phyloP scores from a whole-genome alignment of 208 protist genomes.

The Trypanosoma melophagium region DNA sequence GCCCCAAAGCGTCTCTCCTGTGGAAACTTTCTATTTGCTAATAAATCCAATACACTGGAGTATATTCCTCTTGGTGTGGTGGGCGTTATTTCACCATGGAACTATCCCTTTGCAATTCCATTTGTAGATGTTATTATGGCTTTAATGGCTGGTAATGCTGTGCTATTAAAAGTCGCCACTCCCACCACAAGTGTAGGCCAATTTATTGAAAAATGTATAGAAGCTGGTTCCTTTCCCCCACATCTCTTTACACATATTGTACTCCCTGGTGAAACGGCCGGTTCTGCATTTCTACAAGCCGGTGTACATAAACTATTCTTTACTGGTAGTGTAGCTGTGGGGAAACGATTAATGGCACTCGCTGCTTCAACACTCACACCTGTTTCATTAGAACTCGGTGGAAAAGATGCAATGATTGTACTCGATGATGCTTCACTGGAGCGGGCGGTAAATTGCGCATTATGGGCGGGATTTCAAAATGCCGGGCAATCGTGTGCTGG shows the following conservation, averaged over 20 bases:
- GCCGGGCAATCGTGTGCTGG: slow-evolving; percentile 80
- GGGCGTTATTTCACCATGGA: slow-evolving; percentile 88
- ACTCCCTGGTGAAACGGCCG: slow-evolving; percentile 41
- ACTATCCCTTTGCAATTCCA: slow-evolving; percentile 84
- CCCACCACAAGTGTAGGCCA: slow-evolving; percentile 52
- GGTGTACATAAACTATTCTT: slow-evolving; percentile 84
- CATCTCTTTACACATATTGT: slow-evolving; percentile 70
- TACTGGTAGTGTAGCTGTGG: slow-evolving; percentile 79
- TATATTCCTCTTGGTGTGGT: slow-evolving; percentile 85
- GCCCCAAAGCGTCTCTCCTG: slow-evolving; percentile 37
- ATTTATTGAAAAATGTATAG: slow-evolving; percentile 70
- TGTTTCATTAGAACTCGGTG: slow-evolving; percentile 80
- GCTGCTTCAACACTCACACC: slow-evolving; percentile 77
- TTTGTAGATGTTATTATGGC: slow-evolving; percentile 84
- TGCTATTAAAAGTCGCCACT: slow-evolving; percentile 75
- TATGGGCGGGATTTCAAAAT: slow-evolving; percentile 82
- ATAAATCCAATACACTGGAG: slow-evolving; percentile 75
- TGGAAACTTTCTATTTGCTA: slow-evolving; percentile 66
- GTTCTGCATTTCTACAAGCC: slow-evolving; percentile 39
- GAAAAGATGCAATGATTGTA: slow-evolving; percentile 84
- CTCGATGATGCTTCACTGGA: slow-evolving; percentile 76
- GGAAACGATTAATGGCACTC: slow-evolving; percentile 71
- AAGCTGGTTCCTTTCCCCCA: slow-evolving; percentile 48
- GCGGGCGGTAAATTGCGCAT: slow-evolving; percentile 76
- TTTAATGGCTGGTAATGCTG: slow-evolving; percentile 80